phyloP scores from a whole-genome alignment of 495 filamentous ascomycete genomes.

The Penicillium cataractarum region DNA sequence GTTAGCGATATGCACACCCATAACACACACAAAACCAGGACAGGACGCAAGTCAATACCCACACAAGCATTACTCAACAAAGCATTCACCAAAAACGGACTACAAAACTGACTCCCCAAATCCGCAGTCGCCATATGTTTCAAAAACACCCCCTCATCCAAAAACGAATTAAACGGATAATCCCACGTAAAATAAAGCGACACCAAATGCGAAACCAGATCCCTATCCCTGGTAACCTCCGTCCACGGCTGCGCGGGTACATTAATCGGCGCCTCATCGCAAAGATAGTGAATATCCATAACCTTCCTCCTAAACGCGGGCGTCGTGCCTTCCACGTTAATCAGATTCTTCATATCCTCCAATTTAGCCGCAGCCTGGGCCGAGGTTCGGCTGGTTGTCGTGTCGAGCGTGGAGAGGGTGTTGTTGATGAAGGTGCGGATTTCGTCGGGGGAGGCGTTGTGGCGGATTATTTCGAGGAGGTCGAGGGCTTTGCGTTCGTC shows the following conservation, averaged over 20 bases:
- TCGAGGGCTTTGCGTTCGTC: constrained; percentile 32
- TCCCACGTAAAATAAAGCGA: constrained; percentile 60
- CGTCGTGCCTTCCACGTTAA: constrained; percentile 38
- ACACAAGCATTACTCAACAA: constrained; percentile 55
- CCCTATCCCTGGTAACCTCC: constrained; percentile 49
- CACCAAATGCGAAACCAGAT: constrained; percentile 57
- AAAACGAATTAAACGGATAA: constrained; percentile 52
- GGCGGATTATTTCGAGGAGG: constrained; percentile 44
- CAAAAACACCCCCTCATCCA: constrained; percentile 54
- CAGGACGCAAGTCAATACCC: constrained; percentile 14
- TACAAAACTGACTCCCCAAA: constrained; percentile 48
- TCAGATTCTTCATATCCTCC: constrained; percentile 35
- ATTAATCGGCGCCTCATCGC: constrained; percentile 41
- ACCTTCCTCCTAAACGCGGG: constrained; percentile 47
- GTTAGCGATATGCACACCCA: neutral
- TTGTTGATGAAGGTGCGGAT: constrained; percentile 42
- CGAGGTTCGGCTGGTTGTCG: neutral
- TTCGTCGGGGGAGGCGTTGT: constrained; percentile 40
- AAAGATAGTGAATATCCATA: constrained; percentile 53
- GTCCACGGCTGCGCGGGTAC: constrained; percentile 58
- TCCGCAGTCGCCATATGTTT: constrained; percentile 45
- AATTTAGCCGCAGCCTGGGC: constrained; percentile 21
- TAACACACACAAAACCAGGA: neutral
- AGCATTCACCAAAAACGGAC: constrained; percentile 57
- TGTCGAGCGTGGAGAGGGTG: constrained; percentile 29